Percentiles rank a stretch among this genome's conserved stretches.
Conservation (phyloP, 371 early-diverging fungal species). For the Phascolomyces articulosus region DNA sequence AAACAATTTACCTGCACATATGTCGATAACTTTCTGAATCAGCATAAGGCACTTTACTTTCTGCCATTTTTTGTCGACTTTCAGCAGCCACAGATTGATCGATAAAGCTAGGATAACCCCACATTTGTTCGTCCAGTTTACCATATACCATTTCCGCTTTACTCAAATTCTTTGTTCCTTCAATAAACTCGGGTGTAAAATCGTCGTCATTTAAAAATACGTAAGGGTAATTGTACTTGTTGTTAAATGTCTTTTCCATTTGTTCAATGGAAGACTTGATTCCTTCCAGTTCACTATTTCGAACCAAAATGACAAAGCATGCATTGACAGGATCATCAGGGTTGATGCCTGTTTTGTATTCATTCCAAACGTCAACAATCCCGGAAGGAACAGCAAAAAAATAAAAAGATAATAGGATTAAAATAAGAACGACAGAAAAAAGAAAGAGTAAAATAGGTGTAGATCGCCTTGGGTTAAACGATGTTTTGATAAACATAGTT, state of each 20-base stretch:
- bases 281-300: constrained; percentile 78
- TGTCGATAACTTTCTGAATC: constrained; percentile 84
- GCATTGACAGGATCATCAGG: constrained; percentile 33
- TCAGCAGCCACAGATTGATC: constrained; percentile 63
- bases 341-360: neutral
- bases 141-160: constrained; percentile 48
- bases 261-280: constrained; percentile 68
- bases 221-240: constrained; percentile 81
- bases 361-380: neutral
- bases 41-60: constrained; percentile 74
- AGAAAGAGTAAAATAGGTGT: neutral
- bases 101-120: constrained; percentile 84
- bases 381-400: neutral
- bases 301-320: constrained; percentile 60
- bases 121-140: constrained; percentile 54
- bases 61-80: constrained; percentile 56
- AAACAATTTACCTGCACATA: constrained; percentile 89
- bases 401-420: neutral
- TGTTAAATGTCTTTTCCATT: constrained; percentile 84
- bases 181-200: constrained; percentile 77
- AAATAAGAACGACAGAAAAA: neutral
- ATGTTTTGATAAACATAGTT: no score
- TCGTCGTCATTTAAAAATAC: constrained; percentile 81
- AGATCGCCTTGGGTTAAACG: no score
- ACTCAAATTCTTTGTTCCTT: constrained; percentile 37